Percentiles rank a stretch among this genome's conserved stretches.
Conservation (phyloP, 495 filamentous ascomycete species). For the Tricharina praecox region DNA sequence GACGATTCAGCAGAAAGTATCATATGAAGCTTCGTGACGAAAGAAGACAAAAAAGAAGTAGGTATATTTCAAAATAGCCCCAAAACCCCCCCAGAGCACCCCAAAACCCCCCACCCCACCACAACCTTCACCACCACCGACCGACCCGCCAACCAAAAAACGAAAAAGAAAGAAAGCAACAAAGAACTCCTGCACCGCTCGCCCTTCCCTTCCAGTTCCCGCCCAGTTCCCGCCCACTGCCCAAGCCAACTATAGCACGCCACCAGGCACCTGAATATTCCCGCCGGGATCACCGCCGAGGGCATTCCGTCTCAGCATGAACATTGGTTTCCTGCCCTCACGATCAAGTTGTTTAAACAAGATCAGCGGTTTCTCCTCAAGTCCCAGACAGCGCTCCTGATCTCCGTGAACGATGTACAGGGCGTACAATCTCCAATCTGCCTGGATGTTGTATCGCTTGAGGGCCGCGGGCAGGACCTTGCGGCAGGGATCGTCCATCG, state of each 20-base stretch:
- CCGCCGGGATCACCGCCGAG: conserved; percentile 18
- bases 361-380: conserved; percentile 84
- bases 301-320: conserved; percentile 56
- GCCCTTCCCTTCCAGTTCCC: no score
- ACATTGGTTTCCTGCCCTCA: conserved; percentile 97
- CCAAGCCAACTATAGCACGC: conserved; percentile 22
- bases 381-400: conserved; percentile 78
- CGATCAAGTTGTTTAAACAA: conserved; percentile 93
- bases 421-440: conserved; percentile 90
- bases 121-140: no score
- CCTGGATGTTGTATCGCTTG: conserved; percentile 95
- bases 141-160: no score
- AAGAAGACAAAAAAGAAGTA: no score
- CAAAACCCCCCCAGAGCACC: no score
- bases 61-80: no score
- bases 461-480: conserved; percentile 91
- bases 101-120: no score
- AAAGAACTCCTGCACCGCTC: no score
- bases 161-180: no score
- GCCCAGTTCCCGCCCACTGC: no score
- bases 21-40: no score
- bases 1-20: no score
- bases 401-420: conserved; percentile 96
- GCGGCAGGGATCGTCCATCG: conserved; percentile 93
- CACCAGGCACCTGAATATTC: conserved; percentile 22